phyloP scores from a whole-genome alignment of 805 yeast genomes.

The Zygosaccharomyces gambellarensis region DNA sequence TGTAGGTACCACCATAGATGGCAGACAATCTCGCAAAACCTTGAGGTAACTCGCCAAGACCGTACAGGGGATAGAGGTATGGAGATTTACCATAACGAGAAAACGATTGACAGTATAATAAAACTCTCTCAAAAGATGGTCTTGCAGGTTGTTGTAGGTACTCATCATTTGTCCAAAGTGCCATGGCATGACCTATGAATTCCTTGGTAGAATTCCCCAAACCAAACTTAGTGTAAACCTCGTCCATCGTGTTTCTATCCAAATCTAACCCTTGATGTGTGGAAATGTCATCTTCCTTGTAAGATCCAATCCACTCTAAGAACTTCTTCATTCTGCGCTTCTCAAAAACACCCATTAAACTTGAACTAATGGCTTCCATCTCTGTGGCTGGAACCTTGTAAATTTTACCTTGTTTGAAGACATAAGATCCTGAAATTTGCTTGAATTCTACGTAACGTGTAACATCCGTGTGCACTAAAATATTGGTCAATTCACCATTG shows the following conservation, averaged over 20 bases:
- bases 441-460: slow-evolving; percentile 94
- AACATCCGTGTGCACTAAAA: slow-evolving; percentile 91
- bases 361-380: slow-evolving; percentile 83
- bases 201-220: slow-evolving; percentile 90
- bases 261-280: slow-evolving; percentile 85
- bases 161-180: slow-evolving; percentile 88
- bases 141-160: slow-evolving; percentile 86
- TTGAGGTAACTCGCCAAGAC: slow-evolving; percentile 97
- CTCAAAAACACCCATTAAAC: slow-evolving; percentile 93
- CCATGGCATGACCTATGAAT: slow-evolving; percentile 98
- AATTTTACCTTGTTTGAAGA: slow-evolving; percentile 77
- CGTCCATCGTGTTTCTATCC: slow-evolving; percentile 86
- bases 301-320: slow-evolving; percentile 78
- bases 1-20: slow-evolving; percentile 96
- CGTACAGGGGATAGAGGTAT: slow-evolving; percentile 91
- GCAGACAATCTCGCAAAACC: slow-evolving; percentile 97
- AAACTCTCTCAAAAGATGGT: slow-evolving; percentile 81
- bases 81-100: slow-evolving; percentile 96
- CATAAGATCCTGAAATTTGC: slow-evolving; percentile 94
- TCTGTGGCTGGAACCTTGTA: slow-evolving; percentile 94
- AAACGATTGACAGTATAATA: slow-evolving; percentile 82
- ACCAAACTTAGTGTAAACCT: slow-evolving; percentile 82
- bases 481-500: slow-evolving; percentile 93
- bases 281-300: slow-evolving; percentile 67
- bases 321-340: slow-evolving; percentile 92